A percentile compares a stretch with the other conserved stretches of the same genome.
phyloP scores from a whole-genome alignment of 768 basidiomycete genomes.

The Xerocomellus chrysenteron region DNA sequence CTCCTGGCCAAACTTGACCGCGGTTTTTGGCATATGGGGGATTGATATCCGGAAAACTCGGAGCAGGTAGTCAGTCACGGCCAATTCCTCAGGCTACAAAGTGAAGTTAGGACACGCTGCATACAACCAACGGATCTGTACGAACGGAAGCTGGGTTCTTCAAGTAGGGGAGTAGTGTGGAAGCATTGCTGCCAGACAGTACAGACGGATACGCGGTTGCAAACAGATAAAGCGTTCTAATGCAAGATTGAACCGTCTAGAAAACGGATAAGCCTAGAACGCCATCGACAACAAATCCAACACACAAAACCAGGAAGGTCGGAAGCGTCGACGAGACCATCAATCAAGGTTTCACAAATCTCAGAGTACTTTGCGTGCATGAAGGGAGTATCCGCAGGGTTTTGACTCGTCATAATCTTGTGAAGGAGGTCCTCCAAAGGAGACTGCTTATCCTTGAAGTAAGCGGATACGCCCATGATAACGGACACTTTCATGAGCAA shows the following conservation, averaged over 20 bases:
- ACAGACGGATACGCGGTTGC: conserved; percentile 80
- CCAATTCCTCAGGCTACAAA: conserved; percentile 74
- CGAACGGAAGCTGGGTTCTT: conserved; percentile 77
- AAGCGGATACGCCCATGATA: conserved; percentile 81
- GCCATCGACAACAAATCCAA: not conserved
- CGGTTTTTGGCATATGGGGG: conserved; percentile 87
- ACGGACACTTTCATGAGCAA: conserved; percentile 69
- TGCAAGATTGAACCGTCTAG: conserved; percentile 80
- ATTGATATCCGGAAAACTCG: conserved; percentile 85
- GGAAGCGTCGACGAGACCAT: conserved; percentile 84
- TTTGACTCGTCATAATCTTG: conserved; percentile 75
- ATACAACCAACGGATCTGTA: conserved; percentile 1
- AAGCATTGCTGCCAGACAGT: conserved; percentile 81
- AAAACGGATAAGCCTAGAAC: not conserved
- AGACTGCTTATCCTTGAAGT: conserved; percentile 81
- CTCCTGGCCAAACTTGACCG: conserved; percentile 83
- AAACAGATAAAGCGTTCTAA: conserved; percentile 83
- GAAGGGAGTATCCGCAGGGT: conserved; percentile 47
- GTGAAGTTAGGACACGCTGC: not conserved
- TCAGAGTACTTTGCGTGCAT: conserved; percentile 73
- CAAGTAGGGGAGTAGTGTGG: conserved; percentile 85
- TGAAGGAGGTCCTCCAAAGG: conserved; percentile 83
- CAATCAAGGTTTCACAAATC: conserved; percentile 83
- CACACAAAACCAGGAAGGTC: conserved; percentile 76
- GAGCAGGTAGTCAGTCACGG: conserved; percentile 81